Evolutionary conservation across 306 rosid genomes (phyloP), one percentile per base, ranked within the genome.

Genomic region (Citrullus mucosospermus): DNA sequence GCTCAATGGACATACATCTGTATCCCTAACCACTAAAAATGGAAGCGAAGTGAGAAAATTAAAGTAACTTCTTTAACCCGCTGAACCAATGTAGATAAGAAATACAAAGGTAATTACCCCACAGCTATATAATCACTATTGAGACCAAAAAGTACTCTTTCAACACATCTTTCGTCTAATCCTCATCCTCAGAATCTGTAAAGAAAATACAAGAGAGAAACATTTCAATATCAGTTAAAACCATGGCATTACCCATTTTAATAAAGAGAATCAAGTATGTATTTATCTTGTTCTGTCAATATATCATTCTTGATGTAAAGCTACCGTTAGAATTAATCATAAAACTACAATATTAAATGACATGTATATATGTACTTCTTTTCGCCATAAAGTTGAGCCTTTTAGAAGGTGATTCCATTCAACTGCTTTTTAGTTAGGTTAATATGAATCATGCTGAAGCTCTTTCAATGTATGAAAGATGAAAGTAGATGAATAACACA

Each of bases 141-240:
- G 30, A 28, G 67, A 55, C 69, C 80, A 75, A 76, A 77, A 72
- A 56, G 75, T 83, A 77, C 78, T 48, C 75, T 32, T 53, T 78
- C 59, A 70, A 77, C 80, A 85, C 75, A 80, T 77, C 87, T 75
- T 86, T 78, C 78, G 32, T 75, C 88, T 85, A 88, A 70, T 92
- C 91, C 63, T 95, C 98, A 20, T 91, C 96, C 17, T 95, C 98
- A 72, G 99, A 95, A 95, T 95, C 99, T 95, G 97, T 78, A 79
- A 71, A 76, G 22, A 58, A 75, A 59, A 34, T 81, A n/a, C 65
- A 16, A 72, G 5, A 70, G 34, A 57, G 14, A 44, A 15, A 61
- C 11, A 16, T 61, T 58, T 83, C 10, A 80, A 81, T 84, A 76
- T 79, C 30, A 22, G 66, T 78, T 30, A 15, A 9, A 53, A 66